Evolutionary conservation across 2,329 filamentous ascomycete genomes (phyloP), one percentile per base, ranked within the genome.

Genomic region (Ceratocystis huliohia): DNA sequence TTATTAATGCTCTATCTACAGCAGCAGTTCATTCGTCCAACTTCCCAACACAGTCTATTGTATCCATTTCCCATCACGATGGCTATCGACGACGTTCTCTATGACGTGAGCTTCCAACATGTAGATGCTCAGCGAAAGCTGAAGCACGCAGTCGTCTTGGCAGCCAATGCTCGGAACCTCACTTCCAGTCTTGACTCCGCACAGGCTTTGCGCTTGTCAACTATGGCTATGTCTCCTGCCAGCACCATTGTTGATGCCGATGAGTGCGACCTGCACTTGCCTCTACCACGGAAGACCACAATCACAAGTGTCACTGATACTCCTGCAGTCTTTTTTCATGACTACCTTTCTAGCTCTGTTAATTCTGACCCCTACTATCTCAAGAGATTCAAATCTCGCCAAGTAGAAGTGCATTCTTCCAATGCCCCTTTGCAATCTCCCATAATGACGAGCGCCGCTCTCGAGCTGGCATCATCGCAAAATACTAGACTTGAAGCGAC

Each of bases 81-180:
- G 62, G 30, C 46, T 44, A 64, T 64, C 25, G 62, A 64, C 37
- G 62, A 64, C 6, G 46, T 64, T n/a, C 46, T 64, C 30, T 37
- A 64, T 13, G 62, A 64, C 13, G 62, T 53, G 20, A 53, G 46
- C 8, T 45, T 64, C 5, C 62, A 56, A 33, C 48, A 50, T 33
- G 37, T 64, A 22, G 46, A 64, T 56, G 46, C 50, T 15, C 62
- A 50, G 46, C 30, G 20, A 25, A 64, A 64, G 46, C 46, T 56
- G 25, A 48, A 37, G 28, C 28, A 25, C 56, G 56, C 56, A 3
- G 56, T 37, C 7, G 56, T 59, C 8, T 30, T 59, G 25, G 56
- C 56, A 5, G 30, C 25, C 30, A 20, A 28, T 59, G 56, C 56
- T 8, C 56, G 28, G 28, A 59, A 25, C 15, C 56, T 59, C 15